phyloP scores from a whole-genome alignment of 2,329 filamentous ascomycete species.

The Aspergillus sp. region DNA sequence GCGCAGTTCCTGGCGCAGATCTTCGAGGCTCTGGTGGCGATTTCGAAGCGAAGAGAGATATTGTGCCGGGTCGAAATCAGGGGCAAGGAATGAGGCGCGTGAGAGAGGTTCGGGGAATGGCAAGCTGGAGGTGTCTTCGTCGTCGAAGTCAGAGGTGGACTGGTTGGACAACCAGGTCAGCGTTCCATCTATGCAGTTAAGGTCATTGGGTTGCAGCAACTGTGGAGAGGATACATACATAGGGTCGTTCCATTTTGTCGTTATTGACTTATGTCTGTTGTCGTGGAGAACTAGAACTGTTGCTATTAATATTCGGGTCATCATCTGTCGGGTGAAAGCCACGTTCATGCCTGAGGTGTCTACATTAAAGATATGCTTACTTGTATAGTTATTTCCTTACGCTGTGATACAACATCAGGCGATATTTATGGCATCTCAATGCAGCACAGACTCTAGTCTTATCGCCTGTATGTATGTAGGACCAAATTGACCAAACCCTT shows the following conservation, averaged over 20 bases:
- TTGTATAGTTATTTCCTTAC: too few species aligned
- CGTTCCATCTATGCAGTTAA: slow-evolving; percentile 17
- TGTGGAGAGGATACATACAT: not conserved
- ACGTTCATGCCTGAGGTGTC: not conserved
- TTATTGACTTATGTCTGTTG: not conserved
- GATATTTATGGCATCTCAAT: too few species aligned
- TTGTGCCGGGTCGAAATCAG: slow-evolving; percentile 65
- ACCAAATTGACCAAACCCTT: too few species aligned
- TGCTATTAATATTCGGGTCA: not conserved
- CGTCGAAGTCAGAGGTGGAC: slow-evolving; percentile 47
- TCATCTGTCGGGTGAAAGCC: not conserved
- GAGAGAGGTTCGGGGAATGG: slow-evolving; percentile 83
- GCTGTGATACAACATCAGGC: too few species aligned
- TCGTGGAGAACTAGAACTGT: too few species aligned
- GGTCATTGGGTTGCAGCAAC: slow-evolving; percentile 12
- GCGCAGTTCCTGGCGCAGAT: slow-evolving; percentile 77
- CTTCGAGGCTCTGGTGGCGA: slow-evolving; percentile 91
- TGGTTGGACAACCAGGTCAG: slow-evolving; percentile 24
- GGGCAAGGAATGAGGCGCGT: slow-evolving; percentile 70
- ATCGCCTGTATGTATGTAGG: too few species aligned
- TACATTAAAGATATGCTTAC: not conserved
- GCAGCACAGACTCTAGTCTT: too few species aligned
- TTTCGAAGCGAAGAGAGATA: slow-evolving; percentile 79
- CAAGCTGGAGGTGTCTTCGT: slow-evolving; percentile 57
- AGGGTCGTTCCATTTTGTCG: not conserved